Base-by-base conservation (phyloP, 2,329 filamentous ascomycete genomes). In the Fusarium agapanthi region DNA sequence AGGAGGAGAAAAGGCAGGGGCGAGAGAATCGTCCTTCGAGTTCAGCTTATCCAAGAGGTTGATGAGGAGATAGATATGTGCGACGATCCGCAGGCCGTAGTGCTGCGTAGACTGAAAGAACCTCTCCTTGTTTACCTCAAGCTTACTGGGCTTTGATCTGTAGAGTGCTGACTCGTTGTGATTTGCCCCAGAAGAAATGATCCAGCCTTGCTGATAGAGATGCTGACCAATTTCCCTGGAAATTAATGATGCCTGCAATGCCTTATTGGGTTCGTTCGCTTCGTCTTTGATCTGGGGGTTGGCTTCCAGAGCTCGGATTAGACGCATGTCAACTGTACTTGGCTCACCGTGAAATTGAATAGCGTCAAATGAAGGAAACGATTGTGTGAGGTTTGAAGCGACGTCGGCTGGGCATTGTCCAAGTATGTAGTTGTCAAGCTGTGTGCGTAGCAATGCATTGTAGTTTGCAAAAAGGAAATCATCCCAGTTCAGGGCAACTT, bases 391-490 rank as follows among this genome's bases (percentile, higher is more conserved):
- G n/a, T 83, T 82, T 34, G 89, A 84, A 28, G 88, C 83, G 24
- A 87, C 81, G 38, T 87, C 86, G 24, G 88, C 82, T 16, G 89
- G 84, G 74, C 88, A 87, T 71, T 87, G 84, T 28, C 83, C 83
- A 69, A 89, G 83, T 62, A 93, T 83, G 77, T 92, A 97, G 7
- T 85, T 84, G 75, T 95, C 93, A 79, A 97, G 95, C 75, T 95
- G 92, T 6, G 90, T 89, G 60, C 95, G 88, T 15, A 98, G 83
- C 10, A 95, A 85, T n/a, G 93, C 91, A 78, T 97, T 98, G 84
- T 96, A 96, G 79, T 95, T 91, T 40, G 92, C 91, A 80, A 96
- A 97, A 24, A 98, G 86, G 76, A 92, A 90, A 78, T 98, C 95
- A 74, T 97, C 94, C 92, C 95, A 97, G 28, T 88, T 90, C 56